These are phyloP conservation scores for Cryptococcus deneoformans DNA, from an alignment of 1,284 basidiomycete genomes.

Conservation along the genomic window DNA sequence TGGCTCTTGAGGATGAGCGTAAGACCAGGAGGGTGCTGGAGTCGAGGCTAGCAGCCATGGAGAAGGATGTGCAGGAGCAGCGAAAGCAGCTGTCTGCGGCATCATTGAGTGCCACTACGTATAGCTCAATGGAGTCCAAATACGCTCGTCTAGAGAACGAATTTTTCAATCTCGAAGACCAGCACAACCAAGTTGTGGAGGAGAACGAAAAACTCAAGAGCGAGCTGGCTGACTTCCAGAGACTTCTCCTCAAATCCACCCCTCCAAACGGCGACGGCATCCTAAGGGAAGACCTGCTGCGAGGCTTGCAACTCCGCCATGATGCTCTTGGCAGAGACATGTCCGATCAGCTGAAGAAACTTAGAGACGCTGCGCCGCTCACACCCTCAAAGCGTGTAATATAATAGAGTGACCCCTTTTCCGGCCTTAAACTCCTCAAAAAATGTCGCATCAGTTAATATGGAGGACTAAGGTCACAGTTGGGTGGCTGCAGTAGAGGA, in stretches of 20 bases:
- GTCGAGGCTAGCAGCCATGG: constrained; percentile 29
- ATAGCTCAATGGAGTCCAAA: constrained; percentile 18
- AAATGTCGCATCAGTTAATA: no score
- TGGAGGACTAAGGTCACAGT: no score
- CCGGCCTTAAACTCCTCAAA: no score
- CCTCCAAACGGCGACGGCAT: constrained; percentile 11
- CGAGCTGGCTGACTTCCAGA: constrained; percentile 23
- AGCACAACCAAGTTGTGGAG: constrained; percentile 19
- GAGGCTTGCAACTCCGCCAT: constrained; percentile 41
- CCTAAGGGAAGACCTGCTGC: constrained; percentile 36
- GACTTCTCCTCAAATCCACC: constrained; percentile 6
- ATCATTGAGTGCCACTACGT: constrained; percentile 6
- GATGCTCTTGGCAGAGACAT: constrained; percentile 45
- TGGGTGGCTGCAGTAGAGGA: no score
- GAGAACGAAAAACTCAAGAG: constrained; percentile 29
- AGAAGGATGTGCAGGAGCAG: constrained; percentile 42
- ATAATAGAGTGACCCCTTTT: no score
- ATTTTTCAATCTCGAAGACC: constrained; percentile 25
- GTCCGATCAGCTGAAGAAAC: constrained; percentile 39
- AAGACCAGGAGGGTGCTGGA: constrained; percentile 32
- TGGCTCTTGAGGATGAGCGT: constrained; percentile 36
- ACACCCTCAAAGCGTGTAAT: constrained; percentile 20
- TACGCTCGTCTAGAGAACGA: constrained; percentile 32
- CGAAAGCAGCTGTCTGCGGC: constrained; percentile 30
- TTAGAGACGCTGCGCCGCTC: constrained; percentile 31